phyloP scores from a whole-genome alignment of 2,329 filamentous ascomycete genomes.

The Mollisiaceae sp. region DNA sequence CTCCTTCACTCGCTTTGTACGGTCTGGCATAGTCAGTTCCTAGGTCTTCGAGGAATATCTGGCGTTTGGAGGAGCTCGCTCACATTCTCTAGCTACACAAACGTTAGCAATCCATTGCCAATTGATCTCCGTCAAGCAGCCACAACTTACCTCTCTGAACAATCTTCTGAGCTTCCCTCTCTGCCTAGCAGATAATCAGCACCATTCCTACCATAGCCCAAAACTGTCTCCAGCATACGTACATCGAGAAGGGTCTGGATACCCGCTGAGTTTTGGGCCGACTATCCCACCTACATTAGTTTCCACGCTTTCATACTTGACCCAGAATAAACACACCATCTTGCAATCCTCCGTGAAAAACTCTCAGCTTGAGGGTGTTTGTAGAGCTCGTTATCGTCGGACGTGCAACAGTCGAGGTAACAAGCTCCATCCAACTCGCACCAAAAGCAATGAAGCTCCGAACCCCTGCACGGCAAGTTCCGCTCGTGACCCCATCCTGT shows the following conservation, averaged over 20 bases:
- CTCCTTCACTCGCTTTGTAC: conserved; percentile 96
- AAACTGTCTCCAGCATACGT: conserved; percentile 47
- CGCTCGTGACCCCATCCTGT: conserved; percentile 17
- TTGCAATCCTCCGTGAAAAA: conserved; percentile 29
- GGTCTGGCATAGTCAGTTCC: conserved; percentile 59
- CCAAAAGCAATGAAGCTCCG: conserved; percentile 32
- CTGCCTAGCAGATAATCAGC: conserved; percentile 68
- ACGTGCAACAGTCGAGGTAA: conserved; percentile 19
- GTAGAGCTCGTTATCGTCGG: conserved; percentile 29
- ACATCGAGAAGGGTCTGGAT: conserved; percentile 99
- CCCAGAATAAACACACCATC: conserved; percentile 34
- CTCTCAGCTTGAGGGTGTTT: conserved; percentile 24
- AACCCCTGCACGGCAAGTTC: conserved; percentile 36
- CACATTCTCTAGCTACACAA: conserved; percentile 83
- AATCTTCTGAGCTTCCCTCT: conserved; percentile 98
- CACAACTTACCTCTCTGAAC: conserved; percentile 82
- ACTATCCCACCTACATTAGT: conserved; percentile 58
- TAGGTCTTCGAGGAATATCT: conserved; percentile 8
- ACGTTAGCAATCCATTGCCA: conserved; percentile 40
- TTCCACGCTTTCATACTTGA: conserved; percentile 12
- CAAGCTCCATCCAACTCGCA: conserved; percentile 21
- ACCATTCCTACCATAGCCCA: conserved; percentile 19
- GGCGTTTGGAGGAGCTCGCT: conserved; percentile 41
- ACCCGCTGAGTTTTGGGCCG: conserved; percentile 96
- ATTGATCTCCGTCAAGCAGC: not conserved